Percentiles rank a stretch among this genome's conserved stretches.
Evolutionary conservation across 257 asterid genomes (phyloP).

Genomic region (Lithospermum erythrorhizon): DNA sequence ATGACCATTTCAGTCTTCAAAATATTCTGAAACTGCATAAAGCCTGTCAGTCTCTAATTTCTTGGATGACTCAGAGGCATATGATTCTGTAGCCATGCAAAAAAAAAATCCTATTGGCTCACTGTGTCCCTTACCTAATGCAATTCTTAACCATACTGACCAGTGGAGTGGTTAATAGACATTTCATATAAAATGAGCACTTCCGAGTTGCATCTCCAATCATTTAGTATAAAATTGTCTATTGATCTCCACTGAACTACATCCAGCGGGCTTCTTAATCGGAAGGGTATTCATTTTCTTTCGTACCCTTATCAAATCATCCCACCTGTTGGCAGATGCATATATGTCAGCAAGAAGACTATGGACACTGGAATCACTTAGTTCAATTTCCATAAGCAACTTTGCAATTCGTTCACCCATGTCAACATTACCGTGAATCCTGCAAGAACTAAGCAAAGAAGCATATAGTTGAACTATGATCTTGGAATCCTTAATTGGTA

Average conservation of each 20-base stretch:
- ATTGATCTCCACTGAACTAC: constrained; percentile 43
- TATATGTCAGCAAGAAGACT: constrained; percentile 57
- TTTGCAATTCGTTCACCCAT: constrained; percentile 66
- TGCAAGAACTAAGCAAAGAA: constrained; percentile 77
- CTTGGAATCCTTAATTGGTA: constrained; percentile 25
- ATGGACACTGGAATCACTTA: constrained; percentile 46
- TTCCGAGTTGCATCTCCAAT: constrained; percentile 5
- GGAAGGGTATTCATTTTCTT: constrained; percentile 33
- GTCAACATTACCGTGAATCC: constrained; percentile 49
- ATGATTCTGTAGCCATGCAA: no score
- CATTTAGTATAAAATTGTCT: constrained; percentile 6
- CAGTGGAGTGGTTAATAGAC: neutral
- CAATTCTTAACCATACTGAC: constrained; percentile 1
- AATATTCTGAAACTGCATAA: no score
- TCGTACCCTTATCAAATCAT: constrained; percentile 44
- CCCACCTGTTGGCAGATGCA: constrained; percentile 78
- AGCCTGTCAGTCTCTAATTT: no score
- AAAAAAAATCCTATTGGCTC: no score
- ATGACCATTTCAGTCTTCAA: no score
- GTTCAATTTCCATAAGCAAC: constrained; percentile 36
- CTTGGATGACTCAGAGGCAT: no score
- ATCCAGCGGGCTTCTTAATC: constrained; percentile 57
- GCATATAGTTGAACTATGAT: constrained; percentile 52
- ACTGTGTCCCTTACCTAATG: neutral
- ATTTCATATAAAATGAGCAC: neutral